These are phyloP conservation scores for Davidsoniella neocaledoniae DNA, from an alignment of 2,329 filamentous ascomycete species.

Conservation along the genomic window DNA sequence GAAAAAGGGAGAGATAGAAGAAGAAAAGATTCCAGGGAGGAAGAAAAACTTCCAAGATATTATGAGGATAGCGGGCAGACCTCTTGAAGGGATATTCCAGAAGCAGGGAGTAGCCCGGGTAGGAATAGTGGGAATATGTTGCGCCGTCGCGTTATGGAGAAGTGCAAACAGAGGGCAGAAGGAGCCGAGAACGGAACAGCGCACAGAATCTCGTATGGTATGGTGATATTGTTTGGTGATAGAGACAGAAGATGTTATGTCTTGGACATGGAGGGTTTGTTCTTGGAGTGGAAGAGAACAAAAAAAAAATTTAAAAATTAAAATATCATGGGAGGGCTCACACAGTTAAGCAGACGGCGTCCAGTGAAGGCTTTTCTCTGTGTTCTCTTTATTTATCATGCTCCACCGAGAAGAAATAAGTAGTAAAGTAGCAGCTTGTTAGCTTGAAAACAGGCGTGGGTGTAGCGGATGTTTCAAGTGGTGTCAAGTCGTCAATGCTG, in stretches of 20 bases:
- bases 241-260: neutral
- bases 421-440: no score
- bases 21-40: neutral
- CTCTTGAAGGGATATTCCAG: neutral
- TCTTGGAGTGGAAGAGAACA: no score
- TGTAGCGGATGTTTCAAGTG: conserved; percentile 4
- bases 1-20: neutral
- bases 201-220: neutral
- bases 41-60: neutral
- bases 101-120: neutral
- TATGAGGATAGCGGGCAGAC: neutral
- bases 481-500: neutral
- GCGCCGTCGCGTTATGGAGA: neutral
- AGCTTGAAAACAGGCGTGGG: neutral
- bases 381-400: neutral
- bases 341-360: no score
- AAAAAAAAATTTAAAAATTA: neutral
- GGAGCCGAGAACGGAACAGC: neutral
- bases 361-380: neutral
- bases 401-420: neutral
- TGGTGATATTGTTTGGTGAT: neutral
- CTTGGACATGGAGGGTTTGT: neutral
- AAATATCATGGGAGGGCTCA: neutral
- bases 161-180: neutral
- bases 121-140: neutral